Evolutionary conservation across 495 filamentous ascomycete genomes (phyloP).

Genomic region (Astrothelium subdiscretum): DNA sequence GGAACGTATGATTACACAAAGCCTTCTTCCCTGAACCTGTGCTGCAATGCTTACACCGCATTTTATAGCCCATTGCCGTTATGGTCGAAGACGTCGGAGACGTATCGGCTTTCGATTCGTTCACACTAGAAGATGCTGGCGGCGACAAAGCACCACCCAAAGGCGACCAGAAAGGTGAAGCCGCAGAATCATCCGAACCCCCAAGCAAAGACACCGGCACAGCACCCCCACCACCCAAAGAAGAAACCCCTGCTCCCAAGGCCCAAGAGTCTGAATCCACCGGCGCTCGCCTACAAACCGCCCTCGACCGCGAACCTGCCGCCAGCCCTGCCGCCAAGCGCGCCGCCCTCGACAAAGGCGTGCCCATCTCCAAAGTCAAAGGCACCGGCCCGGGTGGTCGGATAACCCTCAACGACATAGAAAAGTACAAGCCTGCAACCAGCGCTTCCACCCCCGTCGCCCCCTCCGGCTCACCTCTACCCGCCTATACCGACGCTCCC

Average conservation of each 20-base stretch:
- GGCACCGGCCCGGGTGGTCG: constrained; percentile 77
- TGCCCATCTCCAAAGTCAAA: constrained; percentile 68
- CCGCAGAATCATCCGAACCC: constrained; percentile 46
- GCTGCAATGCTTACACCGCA: neutral
- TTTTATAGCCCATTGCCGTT: constrained; percentile 80
- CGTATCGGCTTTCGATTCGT: constrained; percentile 74
- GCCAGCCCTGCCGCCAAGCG: constrained; percentile 65
- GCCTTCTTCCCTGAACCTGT: neutral
- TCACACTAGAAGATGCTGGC: constrained; percentile 81
- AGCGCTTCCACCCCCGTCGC: constrained; percentile 29
- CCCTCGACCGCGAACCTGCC: constrained; percentile 66
- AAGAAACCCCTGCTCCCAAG: constrained; percentile 32
- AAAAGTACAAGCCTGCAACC: constrained; percentile 59
- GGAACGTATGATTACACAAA: constrained; percentile 57
- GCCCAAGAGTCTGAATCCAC: constrained; percentile 62
- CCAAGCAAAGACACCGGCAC: constrained; percentile 42
- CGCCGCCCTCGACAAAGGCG: constrained; percentile 75
- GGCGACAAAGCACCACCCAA: constrained; percentile 55
- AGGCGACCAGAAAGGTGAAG: constrained; percentile 49
- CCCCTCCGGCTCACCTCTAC: constrained; percentile 13
- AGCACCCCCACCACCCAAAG: constrained; percentile 44
- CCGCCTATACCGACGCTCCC: constrained; percentile 73
- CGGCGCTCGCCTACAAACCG: constrained; percentile 67
- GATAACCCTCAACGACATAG: constrained; percentile 85
- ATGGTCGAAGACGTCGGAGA: constrained; percentile 86